phyloP scores from a whole-genome alignment of 2,329 filamentous ascomycete species.

The Calonectria montana region DNA sequence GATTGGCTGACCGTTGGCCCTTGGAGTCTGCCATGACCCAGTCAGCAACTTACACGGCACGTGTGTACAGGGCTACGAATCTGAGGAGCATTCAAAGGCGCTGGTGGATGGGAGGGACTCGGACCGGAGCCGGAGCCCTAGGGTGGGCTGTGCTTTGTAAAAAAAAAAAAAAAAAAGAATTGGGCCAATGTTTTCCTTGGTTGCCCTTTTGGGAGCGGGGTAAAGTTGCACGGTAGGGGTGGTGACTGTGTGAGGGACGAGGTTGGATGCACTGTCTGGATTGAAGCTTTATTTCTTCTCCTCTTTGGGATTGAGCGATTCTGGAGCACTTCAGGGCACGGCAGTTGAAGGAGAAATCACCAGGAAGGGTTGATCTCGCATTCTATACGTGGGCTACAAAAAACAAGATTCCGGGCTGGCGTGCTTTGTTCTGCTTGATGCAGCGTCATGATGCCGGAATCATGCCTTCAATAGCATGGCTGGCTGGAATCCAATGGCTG shows the following conservation, averaged over 20 bases:
- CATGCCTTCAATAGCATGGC: neutral
- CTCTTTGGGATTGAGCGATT: neutral
- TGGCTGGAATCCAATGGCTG: neutral
- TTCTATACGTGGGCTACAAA: neutral
- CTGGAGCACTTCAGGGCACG: neutral
- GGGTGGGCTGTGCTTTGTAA: conserved; percentile 2
- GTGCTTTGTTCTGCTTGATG: neutral
- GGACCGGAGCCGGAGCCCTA: conserved; percentile 11
- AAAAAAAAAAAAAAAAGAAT: neutral
- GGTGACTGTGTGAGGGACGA: neutral
- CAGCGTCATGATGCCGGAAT: neutral
- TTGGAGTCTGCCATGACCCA: neutral
- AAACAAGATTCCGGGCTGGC: neutral
- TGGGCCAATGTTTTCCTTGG: conserved; percentile 3
- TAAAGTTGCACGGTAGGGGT: conserved; percentile 3
- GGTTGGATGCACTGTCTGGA: neutral
- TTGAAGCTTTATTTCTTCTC: neutral
- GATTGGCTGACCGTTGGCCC: neutral
- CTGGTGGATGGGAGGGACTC: neutral
- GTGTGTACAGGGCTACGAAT: neutral
- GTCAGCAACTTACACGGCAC: conserved; percentile 8
- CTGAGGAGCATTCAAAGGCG: neutral
- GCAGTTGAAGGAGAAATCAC: neutral
- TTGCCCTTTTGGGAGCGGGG: conserved; percentile 11
- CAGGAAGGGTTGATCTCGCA: neutral